phyloP scores from a whole-genome alignment of 2,329 filamentous ascomycete species.

The Seiridium cupressi region DNA sequence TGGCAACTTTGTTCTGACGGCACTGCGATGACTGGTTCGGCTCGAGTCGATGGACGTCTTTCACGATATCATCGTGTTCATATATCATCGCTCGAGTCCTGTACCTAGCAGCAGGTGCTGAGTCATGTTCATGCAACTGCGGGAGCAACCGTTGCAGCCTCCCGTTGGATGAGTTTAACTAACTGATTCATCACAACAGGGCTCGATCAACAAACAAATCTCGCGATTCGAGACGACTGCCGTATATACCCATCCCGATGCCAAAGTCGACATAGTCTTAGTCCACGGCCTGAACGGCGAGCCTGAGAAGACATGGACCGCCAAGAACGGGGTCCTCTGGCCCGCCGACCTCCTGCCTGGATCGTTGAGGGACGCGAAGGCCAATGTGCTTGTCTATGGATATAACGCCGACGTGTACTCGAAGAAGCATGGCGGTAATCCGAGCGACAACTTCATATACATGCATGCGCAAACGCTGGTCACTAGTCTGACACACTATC shows the following conservation, averaged over 20 bases:
- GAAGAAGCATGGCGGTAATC: conserved; percentile 45
- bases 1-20: not conserved
- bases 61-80: no score
- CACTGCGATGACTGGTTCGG: not conserved
- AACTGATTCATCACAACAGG: conserved; percentile 29
- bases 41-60: no score
- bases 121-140: conserved; percentile 2
- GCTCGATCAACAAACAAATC: conserved; percentile 47
- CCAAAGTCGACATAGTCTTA: conserved; percentile 64
- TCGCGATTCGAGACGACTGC: conserved; percentile 57
- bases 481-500: conserved; percentile 59
- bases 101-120: not conserved
- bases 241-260: conserved; percentile 58
- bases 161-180: not conserved
- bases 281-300: conserved; percentile 70
- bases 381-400: conserved; percentile 69
- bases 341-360: conserved; percentile 64
- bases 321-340: conserved; percentile 63
- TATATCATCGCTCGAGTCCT: not conserved
- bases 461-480: conserved; percentile 71
- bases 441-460: conserved; percentile 66
- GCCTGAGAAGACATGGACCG: conserved; percentile 62
- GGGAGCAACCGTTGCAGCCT: not conserved
- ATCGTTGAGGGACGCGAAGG: conserved; percentile 54
- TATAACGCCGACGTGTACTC: conserved; percentile 68